Evolutionary conservation across 805 yeast species (phyloP).

Genomic region (Yarrowia bubula): DNA sequence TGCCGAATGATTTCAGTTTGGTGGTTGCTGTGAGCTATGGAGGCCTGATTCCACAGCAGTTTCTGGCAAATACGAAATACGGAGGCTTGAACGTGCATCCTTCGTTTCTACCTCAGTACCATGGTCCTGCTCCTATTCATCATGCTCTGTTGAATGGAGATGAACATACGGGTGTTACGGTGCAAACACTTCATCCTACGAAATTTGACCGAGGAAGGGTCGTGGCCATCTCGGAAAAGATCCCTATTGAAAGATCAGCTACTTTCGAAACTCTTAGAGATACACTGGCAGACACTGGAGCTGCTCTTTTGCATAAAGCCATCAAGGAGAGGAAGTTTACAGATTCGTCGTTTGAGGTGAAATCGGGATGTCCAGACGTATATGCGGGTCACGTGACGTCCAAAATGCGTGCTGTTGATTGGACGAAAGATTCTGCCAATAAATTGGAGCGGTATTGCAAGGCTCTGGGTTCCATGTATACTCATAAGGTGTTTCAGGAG

Average conservation of each 20-base stretch:
- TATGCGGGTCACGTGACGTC: constrained; percentile 59
- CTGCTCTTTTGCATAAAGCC: constrained; percentile 51
- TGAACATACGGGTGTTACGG: constrained; percentile 70
- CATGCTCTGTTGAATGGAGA: constrained; percentile 67
- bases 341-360: constrained; percentile 4
- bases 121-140: constrained; percentile 92
- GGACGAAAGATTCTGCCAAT: constrained; percentile 41
- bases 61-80: constrained; percentile 48
- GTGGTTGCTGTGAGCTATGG: constrained; percentile 95
- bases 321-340: constrained; percentile 41
- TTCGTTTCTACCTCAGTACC: constrained; percentile 70
- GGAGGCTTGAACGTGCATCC: constrained; percentile 94
- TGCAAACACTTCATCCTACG: constrained; percentile 86
- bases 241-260: constrained; percentile 46
- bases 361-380: constrained; percentile 41
- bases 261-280: constrained; percentile 48
- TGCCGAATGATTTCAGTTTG: constrained; percentile 48
- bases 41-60: constrained; percentile 62
- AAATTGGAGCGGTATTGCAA: constrained; percentile 14
- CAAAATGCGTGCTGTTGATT: constrained; percentile 46
- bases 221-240: constrained; percentile 53
- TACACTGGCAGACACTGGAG: constrained; percentile 61
- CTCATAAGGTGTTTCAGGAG: constrained; percentile 3
- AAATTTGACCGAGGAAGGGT: constrained; percentile 79
- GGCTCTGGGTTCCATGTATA: not conserved